Base-by-base conservation (phyloP, 371 early-diverging fungal genomes). In the Apophysomyces ossiformis region DNA sequence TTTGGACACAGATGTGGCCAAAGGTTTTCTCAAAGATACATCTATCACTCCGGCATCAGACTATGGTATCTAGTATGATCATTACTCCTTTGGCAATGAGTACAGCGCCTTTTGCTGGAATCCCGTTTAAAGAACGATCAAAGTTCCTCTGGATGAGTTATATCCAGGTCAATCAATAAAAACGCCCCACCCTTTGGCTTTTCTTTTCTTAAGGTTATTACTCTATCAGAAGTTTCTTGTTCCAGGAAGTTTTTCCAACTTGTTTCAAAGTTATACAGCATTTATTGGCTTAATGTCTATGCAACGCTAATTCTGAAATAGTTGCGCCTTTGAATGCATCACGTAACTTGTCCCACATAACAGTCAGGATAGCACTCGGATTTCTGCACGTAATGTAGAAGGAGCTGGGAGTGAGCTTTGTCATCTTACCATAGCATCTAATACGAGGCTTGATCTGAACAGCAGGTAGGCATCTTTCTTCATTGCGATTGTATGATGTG, bases 131-230 rank as follows among this genome's bases (percentile, higher is more conserved):
- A 60, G 60, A 60, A 9, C 60, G 60, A 60, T 12, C 43, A 43
- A 43, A 18, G 1, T 60, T 60, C 35, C 60, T 39, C 0, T 60
- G 43, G 32, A 35, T 60, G 21, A 43, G 37, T 68, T 43, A 45
- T 41, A 60, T 12, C 57, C 69, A 45, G 59, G 57, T 58, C 65
- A 62, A 18, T 62, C 65, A 21, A 58, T 60, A 39, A 69, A 69
- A 5, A 64, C 58, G 58, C 59, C 18, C 16, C 16, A 18, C 1
- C 16, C 47, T 47, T 21, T 15, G 43, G 43, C 1, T 37, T 18
- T 58, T 58, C 58, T 16, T 37, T 35, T 58, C 59, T 7, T 37
- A 58, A 58, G 7, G 35, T 6, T 37, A 58, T 0, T 13, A 58
- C 18, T 38, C 59, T 32, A 39, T 58, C 59, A 37, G n/a, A 38